Base-by-base conservation (phyloP, 495 filamentous ascomycete genomes). In the Achaetomiella virescens region DNA sequence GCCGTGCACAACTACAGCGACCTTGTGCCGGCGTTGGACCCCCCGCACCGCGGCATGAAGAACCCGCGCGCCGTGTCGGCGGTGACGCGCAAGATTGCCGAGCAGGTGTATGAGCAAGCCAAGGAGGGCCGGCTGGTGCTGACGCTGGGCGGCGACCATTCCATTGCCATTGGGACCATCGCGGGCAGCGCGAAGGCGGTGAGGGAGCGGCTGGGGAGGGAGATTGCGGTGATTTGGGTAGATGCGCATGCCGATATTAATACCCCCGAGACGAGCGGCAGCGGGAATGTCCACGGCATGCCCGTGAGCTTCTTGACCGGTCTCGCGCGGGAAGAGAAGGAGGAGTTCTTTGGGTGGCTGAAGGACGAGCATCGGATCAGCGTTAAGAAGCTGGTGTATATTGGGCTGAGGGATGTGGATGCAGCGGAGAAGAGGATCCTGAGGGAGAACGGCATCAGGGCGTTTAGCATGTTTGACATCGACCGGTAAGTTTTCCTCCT, bases 201-300 rank as follows among this genome's bases (percentile, higher is more conserved):
- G 50, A 81, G 85, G 35, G 90, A 97, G 75, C 75, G 93, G 29
- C 69, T 93, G 54, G 82, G 84, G 14, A 76, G 84, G 38, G 91
- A 97, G 56, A 81, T 96, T 43, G 92, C 90, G 0, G 88, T 99
- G 8, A 92, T 99, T 66, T 99, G 93, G 93, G 93, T 99, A 6
- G 93, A 99, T 71, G 93, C 93, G 20, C 93, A 99, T 66, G 88
- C 91, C 20, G 93, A 97, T 66, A 96, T 99, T 78, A 99, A 99
- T 71, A 87, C 88, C 11, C 93, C 93, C 44, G 91, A 97, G 78
- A 87, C 85, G 41, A 90, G 85, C 60, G 85, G 76, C 12, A 93
- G 88, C 52, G 93, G 93, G 1, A 97, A 97, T 68, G 88, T 99
- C 60, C 93, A 99, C 72, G 93, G 93, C 40, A 99, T 99, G 93